A percentile compares a stretch with the other conserved stretches of the same genome.
These are phyloP conservation scores for Populus trichocarpa DNA, from an alignment of 441 rosid species.

Conservation along the genomic window DNA sequence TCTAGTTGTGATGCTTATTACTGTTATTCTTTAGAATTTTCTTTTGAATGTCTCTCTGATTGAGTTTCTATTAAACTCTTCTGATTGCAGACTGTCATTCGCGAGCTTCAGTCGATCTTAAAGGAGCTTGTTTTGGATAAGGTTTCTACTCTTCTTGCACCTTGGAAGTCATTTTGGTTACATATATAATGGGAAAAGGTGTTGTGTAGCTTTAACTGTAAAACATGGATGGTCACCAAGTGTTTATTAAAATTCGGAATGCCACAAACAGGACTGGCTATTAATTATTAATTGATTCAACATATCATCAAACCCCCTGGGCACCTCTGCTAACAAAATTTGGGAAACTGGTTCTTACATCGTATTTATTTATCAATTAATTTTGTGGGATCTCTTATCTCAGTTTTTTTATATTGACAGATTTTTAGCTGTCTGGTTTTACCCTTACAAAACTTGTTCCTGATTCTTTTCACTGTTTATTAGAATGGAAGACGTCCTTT, in stretches of 20 bases:
- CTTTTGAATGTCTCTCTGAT: neutral
- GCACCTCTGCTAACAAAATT: neutral
- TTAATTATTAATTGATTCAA: neutral
- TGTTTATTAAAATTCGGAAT: neutral
- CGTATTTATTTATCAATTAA: neutral
- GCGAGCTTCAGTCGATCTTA: constrained; percentile 60
- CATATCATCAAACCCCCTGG: neutral
- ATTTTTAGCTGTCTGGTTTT: neutral
- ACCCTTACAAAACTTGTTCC: neutral
- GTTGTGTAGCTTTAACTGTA: neutral
- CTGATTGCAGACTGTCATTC: constrained; percentile 57
- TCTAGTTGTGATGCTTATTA: constrained; percentile 11
- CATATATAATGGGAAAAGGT: neutral
- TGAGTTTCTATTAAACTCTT: constrained; percentile 17
- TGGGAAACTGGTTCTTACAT: neutral
- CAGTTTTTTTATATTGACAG: neutral
- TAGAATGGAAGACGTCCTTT: constrained; percentile 78
- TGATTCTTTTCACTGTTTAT: constrained; percentile 22
- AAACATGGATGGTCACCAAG: neutral
- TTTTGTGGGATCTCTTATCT: neutral
- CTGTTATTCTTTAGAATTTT: neutral
- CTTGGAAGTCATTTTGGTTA: neutral
- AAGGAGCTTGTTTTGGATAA: constrained; percentile 74
- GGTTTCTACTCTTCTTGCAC: constrained; percentile 36
- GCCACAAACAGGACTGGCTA: neutral